phyloP scores from a whole-genome alignment of 345 rosid species.

The Eucalyptus fibrosa region DNA sequence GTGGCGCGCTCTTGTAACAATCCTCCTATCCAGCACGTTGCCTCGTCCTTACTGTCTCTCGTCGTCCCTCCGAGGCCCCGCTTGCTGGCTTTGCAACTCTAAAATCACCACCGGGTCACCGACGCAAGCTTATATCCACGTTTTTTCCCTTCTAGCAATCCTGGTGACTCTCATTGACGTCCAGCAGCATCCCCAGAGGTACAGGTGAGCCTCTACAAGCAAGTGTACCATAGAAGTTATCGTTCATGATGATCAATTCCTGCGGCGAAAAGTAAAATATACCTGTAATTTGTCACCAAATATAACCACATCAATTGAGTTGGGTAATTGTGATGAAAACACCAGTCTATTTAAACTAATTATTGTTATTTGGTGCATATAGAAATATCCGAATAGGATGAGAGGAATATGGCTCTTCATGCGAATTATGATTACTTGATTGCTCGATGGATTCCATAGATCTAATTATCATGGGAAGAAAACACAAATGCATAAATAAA shows the following conservation, averaged over 20 bases:
- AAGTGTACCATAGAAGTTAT: neutral
- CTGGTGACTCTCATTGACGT: too few species aligned
- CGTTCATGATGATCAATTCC: neutral
- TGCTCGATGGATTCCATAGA: neutral
- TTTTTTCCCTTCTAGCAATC: too few species aligned
- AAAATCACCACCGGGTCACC: too few species aligned
- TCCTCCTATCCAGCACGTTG: too few species aligned
- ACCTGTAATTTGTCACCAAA: neutral
- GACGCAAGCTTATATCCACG: too few species aligned
- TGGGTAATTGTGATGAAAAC: neutral
- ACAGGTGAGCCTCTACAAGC: neutral
- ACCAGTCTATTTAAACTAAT: neutral
- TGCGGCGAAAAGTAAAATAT: fast-evolving
- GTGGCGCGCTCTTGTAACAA: too few species aligned
- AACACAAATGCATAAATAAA: neutral
- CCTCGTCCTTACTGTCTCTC: too few species aligned
- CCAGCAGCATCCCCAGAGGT: too few species aligned
- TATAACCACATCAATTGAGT: neutral
- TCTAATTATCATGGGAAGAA: neutral
- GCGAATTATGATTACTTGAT: neutral
- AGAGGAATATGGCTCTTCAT: neutral
- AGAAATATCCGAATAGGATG: neutral
- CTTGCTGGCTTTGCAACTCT: too few species aligned
- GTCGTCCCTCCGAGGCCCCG: too few species aligned
- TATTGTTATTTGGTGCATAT: neutral